These are phyloP conservation scores for Conticribra weissflogii DNA, from an alignment of 108 stramenopile species.

Conservation along the genomic window DNA sequence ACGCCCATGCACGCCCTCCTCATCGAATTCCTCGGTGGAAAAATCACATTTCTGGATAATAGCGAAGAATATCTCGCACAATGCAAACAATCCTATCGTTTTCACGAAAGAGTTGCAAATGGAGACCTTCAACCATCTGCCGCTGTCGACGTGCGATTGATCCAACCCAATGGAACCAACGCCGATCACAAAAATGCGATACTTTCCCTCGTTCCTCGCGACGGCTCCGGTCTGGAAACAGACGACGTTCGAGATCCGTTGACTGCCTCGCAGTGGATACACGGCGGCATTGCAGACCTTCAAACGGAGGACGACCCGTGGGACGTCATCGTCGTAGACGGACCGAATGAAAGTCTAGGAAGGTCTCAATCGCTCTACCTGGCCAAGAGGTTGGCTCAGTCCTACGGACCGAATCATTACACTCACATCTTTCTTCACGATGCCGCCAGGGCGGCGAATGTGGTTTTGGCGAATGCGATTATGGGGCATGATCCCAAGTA, in stretches of 20 bases:
- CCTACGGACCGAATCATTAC: constrained; percentile 18
- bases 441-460: constrained; percentile 1
- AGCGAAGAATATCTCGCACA: not conserved
- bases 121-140: too few relatives aligned
- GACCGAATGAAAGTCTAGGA: constrained; percentile 8
- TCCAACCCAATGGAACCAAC: constrained; percentile 4
- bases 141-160: constrained; percentile 17
- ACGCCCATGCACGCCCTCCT: constrained; percentile 13
- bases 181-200: not conserved
- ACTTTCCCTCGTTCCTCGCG: not conserved
- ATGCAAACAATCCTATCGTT: constrained; percentile 10
- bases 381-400: constrained; percentile 22
- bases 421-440: constrained; percentile 25
- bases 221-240: constrained; percentile 16
- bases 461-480: constrained; percentile 16
- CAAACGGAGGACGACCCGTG: constrained; percentile 15
- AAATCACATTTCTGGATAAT: constrained; percentile 22
- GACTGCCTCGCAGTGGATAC: constrained; percentile 14
- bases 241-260: constrained; percentile 15
- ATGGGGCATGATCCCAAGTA: constrained; percentile 18
- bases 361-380: constrained; percentile 21
- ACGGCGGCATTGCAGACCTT: constrained; percentile 8
- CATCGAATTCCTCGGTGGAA: constrained; percentile 12
- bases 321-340: constrained; percentile 23
- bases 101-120: too few relatives aligned